These are phyloP conservation scores for Suillus ampliporus DNA, from an alignment of 768 basidiomycete species.

Conservation along the genomic window DNA sequence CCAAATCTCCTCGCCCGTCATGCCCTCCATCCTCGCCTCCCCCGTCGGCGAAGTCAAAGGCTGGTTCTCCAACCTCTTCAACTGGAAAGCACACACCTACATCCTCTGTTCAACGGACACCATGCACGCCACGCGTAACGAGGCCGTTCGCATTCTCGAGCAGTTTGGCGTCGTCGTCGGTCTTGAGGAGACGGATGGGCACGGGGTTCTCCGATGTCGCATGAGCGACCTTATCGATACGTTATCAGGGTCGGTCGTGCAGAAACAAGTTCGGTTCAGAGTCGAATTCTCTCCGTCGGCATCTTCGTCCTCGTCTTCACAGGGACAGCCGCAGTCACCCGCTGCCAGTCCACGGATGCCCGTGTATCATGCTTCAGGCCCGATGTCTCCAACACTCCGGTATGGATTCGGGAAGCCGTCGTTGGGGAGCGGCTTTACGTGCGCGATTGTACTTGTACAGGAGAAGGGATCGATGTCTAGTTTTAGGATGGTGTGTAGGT, in stretches of 20 bases:
- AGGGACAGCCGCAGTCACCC: conserved; percentile 28
- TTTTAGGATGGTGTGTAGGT: conserved; percentile 78
- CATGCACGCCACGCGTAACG: conserved; percentile 63
- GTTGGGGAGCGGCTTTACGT: conserved; percentile 47
- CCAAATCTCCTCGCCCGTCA: conserved; percentile 44
- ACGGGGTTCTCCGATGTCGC: conserved; percentile 54
- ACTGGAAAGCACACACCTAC: conserved; percentile 75
- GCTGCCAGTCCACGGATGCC: conserved; percentile 32
- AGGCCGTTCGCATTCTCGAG: conserved; percentile 67
- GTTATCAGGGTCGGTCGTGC: conserved; percentile 43
- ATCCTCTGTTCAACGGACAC: conserved; percentile 63
- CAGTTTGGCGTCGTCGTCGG: conserved; percentile 66
- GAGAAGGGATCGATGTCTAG: conserved; percentile 92
- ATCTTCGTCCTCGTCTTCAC: conserved; percentile 18
- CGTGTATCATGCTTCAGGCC: conserved; percentile 30
- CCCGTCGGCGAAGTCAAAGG: conserved; percentile 84
- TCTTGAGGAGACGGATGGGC: conserved; percentile 55
- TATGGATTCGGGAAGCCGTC: conserved; percentile 33
- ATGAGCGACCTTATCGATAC: conserved; percentile 54
- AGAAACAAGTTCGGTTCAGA: conserved; percentile 84
- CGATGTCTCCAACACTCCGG: conserved; percentile 29
- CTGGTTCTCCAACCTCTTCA: conserved; percentile 96
- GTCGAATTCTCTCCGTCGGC: conserved; percentile 65
- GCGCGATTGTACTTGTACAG: conserved; percentile 77
- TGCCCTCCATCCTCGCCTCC: conserved; percentile 58